A percentile compares a stretch with the other conserved stretches of the same genome.
Evolutionary conservation across 176 grass and related monocot species (phyloP).

Genomic region (Tillandsia leiboldiana): DNA sequence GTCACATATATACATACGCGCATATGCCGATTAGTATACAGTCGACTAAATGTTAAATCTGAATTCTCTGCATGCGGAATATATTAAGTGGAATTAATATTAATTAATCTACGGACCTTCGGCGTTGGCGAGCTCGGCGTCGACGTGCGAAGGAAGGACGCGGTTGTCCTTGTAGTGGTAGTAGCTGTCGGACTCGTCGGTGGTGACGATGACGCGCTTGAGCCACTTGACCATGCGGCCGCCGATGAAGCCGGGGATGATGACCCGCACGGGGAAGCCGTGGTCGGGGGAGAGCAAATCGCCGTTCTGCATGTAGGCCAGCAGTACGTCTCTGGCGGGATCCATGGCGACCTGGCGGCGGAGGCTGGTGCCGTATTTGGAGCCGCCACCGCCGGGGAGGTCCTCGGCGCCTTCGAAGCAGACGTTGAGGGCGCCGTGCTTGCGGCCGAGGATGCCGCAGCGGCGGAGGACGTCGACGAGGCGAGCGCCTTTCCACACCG

Average conservation of each 20-base stretch:
- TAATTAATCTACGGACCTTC: conserved; percentile 4
- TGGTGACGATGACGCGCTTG: conserved; percentile 46
- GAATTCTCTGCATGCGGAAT: background rate
- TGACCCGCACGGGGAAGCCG: conserved; percentile 60
- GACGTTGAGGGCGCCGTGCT: conserved; percentile 34
- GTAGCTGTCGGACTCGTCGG: conserved; percentile 64
- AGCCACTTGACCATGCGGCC: conserved; percentile 94
- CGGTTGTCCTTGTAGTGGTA: conserved; percentile 88
- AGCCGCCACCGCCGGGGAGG: conserved; percentile 45
- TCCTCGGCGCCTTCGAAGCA: conserved; percentile 83
- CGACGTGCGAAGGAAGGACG: conserved; percentile 70
- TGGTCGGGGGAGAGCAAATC: conserved; percentile 62
- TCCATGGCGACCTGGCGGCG: conserved; percentile 47
- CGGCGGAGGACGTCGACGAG: conserved; percentile 58
- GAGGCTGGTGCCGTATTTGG: conserved; percentile 71
- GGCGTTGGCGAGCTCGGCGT: conserved; percentile 67
- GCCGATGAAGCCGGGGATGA: conserved; percentile 71
- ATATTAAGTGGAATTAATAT: background rate
- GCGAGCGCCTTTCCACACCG: conserved; percentile 61
- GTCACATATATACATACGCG: background rate
- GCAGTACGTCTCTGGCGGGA: conserved; percentile 50
- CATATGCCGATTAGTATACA: background rate
- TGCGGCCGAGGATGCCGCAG: conserved; percentile 39
- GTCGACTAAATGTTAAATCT: background rate
- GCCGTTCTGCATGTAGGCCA: conserved; percentile 89